Conservation (phyloP, 768 basidiomycete species). For the Lentinula edodes region DNA sequence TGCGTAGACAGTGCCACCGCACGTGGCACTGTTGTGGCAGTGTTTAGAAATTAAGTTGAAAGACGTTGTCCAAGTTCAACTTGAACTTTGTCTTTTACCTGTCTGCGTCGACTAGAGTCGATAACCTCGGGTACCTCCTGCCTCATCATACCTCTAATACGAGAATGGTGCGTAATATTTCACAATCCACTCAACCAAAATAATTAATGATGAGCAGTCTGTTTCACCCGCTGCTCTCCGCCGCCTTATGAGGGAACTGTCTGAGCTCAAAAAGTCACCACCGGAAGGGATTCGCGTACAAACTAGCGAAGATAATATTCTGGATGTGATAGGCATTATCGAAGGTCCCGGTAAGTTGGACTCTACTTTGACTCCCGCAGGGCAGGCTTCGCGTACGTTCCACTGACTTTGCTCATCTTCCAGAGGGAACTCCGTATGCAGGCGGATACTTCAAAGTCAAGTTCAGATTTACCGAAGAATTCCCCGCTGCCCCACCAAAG, state of each 20-base stretch:
- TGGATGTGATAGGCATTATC: slow-evolving; percentile 83
- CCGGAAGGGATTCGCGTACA: slow-evolving; percentile 91
- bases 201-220: slow-evolving; percentile 21
- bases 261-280: slow-evolving; percentile 73
- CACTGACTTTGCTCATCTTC: slow-evolving; percentile 4
- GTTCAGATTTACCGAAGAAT: slow-evolving; percentile 91
- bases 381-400: neutral
- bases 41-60: neutral
- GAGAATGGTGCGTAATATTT: neutral
- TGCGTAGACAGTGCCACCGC: neutral
- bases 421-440: slow-evolving; percentile 62
- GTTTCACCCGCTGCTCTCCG: slow-evolving; percentile 61
- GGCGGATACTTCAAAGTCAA: slow-evolving; percentile 67
- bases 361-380: neutral
- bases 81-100: neutral
- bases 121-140: too few species aligned
- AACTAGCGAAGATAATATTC: slow-evolving; percentile 82
- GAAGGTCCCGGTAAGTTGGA: slow-evolving; percentile 75
- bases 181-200: neutral
- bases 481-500: slow-evolving; percentile 90
- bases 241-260: slow-evolving; percentile 82
- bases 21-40: neutral
- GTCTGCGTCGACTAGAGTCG: neutral
- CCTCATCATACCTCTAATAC: neutral
- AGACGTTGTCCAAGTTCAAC: neutral